These are phyloP conservation scores for Globisporangium irregulare DNA, from an alignment of 352 stramenopile genomes.

Conservation along the genomic window DNA sequence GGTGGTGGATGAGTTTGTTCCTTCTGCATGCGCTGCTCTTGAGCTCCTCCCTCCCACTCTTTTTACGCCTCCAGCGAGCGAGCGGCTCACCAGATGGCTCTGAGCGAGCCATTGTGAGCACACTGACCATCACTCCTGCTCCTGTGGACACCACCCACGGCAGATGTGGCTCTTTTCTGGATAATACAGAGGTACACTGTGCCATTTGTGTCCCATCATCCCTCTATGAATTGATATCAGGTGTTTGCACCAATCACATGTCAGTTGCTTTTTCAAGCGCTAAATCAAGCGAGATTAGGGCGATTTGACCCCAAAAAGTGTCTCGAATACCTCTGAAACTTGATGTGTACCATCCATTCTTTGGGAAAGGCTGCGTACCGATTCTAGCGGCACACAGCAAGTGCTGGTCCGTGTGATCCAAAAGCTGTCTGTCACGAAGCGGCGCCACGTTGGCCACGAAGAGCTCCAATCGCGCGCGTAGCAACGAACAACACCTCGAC, in stretches of 20 bases:
- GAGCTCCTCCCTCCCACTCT: conserved; percentile 6
- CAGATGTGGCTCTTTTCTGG: background rate
- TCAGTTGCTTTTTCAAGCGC: background rate
- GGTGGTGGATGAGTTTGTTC: background rate
- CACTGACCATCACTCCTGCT: background rate
- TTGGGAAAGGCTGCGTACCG: background rate
- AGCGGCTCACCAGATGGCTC: conserved; percentile 2
- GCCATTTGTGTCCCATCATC: background rate
- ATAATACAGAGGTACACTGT: background rate
- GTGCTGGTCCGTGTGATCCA: background rate
- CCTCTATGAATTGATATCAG: conserved; percentile 5
- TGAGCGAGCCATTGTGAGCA: background rate
- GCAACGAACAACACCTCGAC: background rate
- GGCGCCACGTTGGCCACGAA: background rate
- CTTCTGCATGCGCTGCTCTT: background rate
- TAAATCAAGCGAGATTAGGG: background rate
- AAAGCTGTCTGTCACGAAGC: background rate
- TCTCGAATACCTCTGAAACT: background rate
- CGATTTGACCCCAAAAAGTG: background rate
- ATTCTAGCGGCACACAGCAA: background rate
- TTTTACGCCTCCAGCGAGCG: background rate
- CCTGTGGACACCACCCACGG: background rate
- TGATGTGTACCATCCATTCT: background rate
- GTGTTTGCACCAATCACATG: background rate
- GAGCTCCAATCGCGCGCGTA: background rate